A percentile compares a stretch with the other conserved stretches of the same genome.
These are phyloP conservation scores for Phytopythium vexans DNA, from an alignment of 352 stramenopile genomes.

Conservation along the genomic window DNA sequence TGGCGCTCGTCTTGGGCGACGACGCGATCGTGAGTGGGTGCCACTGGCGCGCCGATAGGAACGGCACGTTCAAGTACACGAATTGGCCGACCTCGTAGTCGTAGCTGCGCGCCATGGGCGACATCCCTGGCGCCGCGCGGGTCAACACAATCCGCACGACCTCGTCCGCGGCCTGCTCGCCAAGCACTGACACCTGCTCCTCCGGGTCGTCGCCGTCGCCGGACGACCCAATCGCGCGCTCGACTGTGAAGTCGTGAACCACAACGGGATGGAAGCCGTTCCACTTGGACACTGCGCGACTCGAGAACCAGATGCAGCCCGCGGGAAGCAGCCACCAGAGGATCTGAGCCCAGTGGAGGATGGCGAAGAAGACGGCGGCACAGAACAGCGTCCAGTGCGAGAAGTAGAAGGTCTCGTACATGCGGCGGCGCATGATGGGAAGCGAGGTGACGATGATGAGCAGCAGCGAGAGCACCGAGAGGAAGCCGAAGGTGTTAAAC, in stretches of 20 bases:
- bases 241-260: constrained; percentile 11
- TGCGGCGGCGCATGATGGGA: constrained; percentile 44
- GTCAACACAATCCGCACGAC: constrained; percentile 48
- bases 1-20: constrained; percentile 34
- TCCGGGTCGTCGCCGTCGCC: too few species aligned
- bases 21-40: constrained; percentile 56
- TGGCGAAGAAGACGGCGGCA: constrained; percentile 46
- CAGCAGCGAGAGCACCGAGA: constrained; percentile 42
- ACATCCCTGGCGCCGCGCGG: constrained; percentile 27
- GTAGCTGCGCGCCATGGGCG: constrained; percentile 19
- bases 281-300: constrained; percentile 37
- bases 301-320: constrained; percentile 50
- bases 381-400: constrained; percentile 55
- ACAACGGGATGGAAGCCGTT: constrained; percentile 39
- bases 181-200: constrained; percentile 23
- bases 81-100: constrained; percentile 58
- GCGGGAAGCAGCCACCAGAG: constrained; percentile 57
- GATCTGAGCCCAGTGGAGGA: constrained; percentile 57
- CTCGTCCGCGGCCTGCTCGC: constrained; percentile 18
- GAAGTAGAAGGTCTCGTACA: constrained; percentile 62
- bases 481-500: constrained; percentile 58
- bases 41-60: constrained; percentile 55
- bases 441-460: constrained; percentile 54
- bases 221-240: too few species aligned
- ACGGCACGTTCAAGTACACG: constrained; percentile 50